phyloP scores from a whole-genome alignment of 345 rosid species.

The rapeseed (Brassica napus) region Da-Ae NC_063444.1:17840001-17840500 shows the following conservation, averaged over 20 bases:
- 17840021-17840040: not conserved
- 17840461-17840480: conserved; percentile 45
- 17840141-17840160: conserved; percentile 44
- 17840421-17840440: not conserved
- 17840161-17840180: conserved; percentile 30
- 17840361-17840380: conserved; percentile 25
- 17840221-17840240: conserved; percentile 10
- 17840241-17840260: conserved; percentile 24
- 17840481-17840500: conserved; percentile 45
- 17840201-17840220: not conserved
- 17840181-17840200: conserved; percentile 9
- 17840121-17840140: conserved; percentile 58
- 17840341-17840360: conserved; percentile 14
- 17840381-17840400: not conserved
- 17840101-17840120: conserved; percentile 67
- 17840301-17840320: conserved; percentile 34
- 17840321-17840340: conserved; percentile 35
- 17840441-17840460: conserved; percentile 21
- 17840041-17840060: conserved; percentile 84
- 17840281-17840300: conserved; percentile 31
- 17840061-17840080: conserved; percentile 84
- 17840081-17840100: conserved; percentile 96
- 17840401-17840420: conserved; percentile 37
- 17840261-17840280: conserved; percentile 13
- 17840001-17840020: not conserved